Evolutionary conservation across 495 filamentous ascomycete species (phyloP), one percentile per base, ranked within the genome.

Genomic region (Usnea hakonensis): DNA sequence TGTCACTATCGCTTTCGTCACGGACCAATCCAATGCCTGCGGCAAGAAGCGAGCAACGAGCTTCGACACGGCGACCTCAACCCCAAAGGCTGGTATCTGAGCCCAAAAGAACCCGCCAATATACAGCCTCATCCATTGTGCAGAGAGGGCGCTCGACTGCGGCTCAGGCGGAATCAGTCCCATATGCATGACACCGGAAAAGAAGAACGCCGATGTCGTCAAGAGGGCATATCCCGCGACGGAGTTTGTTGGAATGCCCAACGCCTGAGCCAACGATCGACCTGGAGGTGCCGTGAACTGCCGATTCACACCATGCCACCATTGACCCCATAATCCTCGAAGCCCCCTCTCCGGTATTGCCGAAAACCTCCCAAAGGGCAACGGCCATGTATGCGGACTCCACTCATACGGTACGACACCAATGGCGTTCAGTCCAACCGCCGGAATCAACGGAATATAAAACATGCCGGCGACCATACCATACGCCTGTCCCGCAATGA

Each of bases 241-340:
- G 6, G 60, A 64, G 32, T 37, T 54, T 0, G 35, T 57, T 38
- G 56, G 41, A 17, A 69, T 46, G 13, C 41, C 38, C 46, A 64
- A 36, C 6, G 16, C 40, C 4, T 58, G 28, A 33, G 35, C 56
- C 35, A 69, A 5, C 36, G 50, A 46, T 37, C 59, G 59, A 3
- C 65, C 67, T 8, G 65, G 65, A 35, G 41, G 43, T 7, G 54
- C 21, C 14, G 55, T 58, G 33, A 67, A 40, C 3, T 67, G 58
- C 23, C 67, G 28, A 33, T 67, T 67, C 9, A 62, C 46, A 40
- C 63, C 58, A 58, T 69, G 67, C 67, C 67, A 69, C 67, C 67
- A 69, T 21, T 36, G 10, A 21, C 67, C 67, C 67, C 67, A 69
- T 19, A 69, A 33, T 0, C 67, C 67, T 43, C 65, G 53, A 19